Evolutionary conservation across 805 yeast species (phyloP), one percentile per base, ranked within the genome.

Genomic region (Ogataea siamensis): DNA sequence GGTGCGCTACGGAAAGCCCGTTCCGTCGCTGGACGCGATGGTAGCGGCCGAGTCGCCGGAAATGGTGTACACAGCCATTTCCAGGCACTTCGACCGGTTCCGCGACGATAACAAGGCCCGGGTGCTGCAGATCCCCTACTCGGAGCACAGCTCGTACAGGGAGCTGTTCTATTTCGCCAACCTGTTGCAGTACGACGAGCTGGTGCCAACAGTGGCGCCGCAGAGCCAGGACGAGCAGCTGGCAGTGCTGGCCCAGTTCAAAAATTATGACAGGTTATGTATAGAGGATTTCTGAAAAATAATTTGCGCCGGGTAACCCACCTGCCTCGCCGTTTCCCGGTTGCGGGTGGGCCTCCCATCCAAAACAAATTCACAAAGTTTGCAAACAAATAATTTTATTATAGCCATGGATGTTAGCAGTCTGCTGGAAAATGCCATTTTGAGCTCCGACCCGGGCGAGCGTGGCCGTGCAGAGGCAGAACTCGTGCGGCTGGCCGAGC

Each of bases 81-180:
- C 35, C 9, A 30, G 33, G 14, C 53, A 48, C 19, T 52, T 52
- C 32, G 50, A 50, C 14, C 28, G 49, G 28, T 28, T 31, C 11
- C 36, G 48, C 19, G 41, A 39, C n/a, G 46, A 44, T 42, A 50
- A 30, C 39, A 41, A 26, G 17, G 49, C 29, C 17, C 49, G 51
- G 20, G 47, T 51, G 15, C 37, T 58, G 7, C 49, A 45, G 22
- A 47, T 58, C 1, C 98, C 99, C 0, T 93, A 93, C 54, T 83
- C 94, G 53, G 99, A 93, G 55, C 99, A 93, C 63, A 87, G 96
- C 8, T 86, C 95, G 40, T 91, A 80, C 52, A 66, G 83, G 25
- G 99, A 93, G 53, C 67, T 93, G 25, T 70, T 81, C 9, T 70
- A 72, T 38, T 86, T 91, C 54, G 74, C 82, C 15, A 63, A 73